Evolutionary conservation across 768 basidiomycete species (phyloP), one percentile per base, ranked within the genome.

Genomic region (Boletus tomentosulus): DNA sequence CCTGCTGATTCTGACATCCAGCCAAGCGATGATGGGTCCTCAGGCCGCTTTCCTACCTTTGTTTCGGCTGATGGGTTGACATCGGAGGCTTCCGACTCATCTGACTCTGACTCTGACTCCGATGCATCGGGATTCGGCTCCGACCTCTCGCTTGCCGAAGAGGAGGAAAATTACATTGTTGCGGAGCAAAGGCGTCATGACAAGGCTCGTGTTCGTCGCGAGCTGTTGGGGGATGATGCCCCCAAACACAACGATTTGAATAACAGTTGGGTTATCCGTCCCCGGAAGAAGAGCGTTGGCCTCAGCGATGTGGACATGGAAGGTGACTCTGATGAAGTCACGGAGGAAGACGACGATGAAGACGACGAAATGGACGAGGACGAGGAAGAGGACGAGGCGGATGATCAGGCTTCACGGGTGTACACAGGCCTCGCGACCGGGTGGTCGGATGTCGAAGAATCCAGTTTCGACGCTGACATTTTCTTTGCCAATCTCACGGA

Each of bases 401-500:
- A 78, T 73, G 77, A 71, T 59, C 66, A 54, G 62, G 59, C 57
- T 57, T 67, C 64, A 62, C 67, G 65, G 46, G 66, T 73, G 46
- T 87, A 84, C 62, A 78, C 79, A 38, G 87, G 86, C 46, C 76
- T 88, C 45, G 84, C 80, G 46, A 85, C 85, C 1, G 84, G 86
- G 41, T 92, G 88, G 89, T 86, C 85, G 38, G 86, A 87, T 19
- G 86, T 85, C 53, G 88, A 79, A 49, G 89, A 89, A 66, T 85
- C 83, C 2, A 82, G 78, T 55, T 88, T 89, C 61, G 90, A 92
- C 60, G 90, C 90, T 10, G 89, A 92, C 56, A 68, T 92, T 0
- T 92, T 92, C 73, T 92, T 92, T 62, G 82, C 85, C 51, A 86
- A 89, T 63, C 79, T 92, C 39, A 82, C 83, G 35, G 87, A 82